Conservation (phyloP, 1,284 basidiomycete species). For the Sanghuangporus weigelae region DNA sequence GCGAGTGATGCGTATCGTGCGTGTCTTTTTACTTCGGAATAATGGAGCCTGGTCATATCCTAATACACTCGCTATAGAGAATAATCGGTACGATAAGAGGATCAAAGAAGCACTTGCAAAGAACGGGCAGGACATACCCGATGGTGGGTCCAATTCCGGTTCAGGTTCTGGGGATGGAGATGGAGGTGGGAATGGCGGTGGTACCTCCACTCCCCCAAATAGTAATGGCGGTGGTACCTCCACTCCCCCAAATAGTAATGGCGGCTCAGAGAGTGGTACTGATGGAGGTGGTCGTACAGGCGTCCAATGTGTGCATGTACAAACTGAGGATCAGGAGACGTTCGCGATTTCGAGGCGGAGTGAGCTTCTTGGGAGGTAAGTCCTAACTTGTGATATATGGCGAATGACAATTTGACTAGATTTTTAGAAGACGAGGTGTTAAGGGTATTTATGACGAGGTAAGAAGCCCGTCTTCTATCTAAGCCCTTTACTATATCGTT, state of each 20-base stretch:
- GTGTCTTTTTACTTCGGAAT: neutral
- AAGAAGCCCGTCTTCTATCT: neutral
- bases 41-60: neutral
- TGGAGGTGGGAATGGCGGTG: slow-evolving; percentile 1
- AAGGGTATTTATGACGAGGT: slow-evolving; percentile 6
- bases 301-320: slow-evolving; percentile 1
- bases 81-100: slow-evolving; percentile 17
- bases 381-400: neutral
- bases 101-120: slow-evolving; percentile 15
- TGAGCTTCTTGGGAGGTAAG: neutral
- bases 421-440: neutral
- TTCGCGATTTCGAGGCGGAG: neutral
- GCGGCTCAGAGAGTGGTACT: neutral
- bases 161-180: neutral
- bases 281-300: neutral
- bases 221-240: slow-evolving; percentile 2
- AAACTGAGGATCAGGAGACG: neutral
- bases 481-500: neutral
- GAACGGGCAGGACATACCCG: slow-evolving; percentile 12
- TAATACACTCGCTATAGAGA: neutral
- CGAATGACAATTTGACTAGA: neutral
- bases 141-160: neutral
- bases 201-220: neutral
- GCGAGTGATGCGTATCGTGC: slow-evolving; percentile 18
- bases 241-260: neutral